Evolutionary conservation across 1,139 yeast genomes (phyloP).

Genomic region (Scheffersomyces lignicola): DNA sequence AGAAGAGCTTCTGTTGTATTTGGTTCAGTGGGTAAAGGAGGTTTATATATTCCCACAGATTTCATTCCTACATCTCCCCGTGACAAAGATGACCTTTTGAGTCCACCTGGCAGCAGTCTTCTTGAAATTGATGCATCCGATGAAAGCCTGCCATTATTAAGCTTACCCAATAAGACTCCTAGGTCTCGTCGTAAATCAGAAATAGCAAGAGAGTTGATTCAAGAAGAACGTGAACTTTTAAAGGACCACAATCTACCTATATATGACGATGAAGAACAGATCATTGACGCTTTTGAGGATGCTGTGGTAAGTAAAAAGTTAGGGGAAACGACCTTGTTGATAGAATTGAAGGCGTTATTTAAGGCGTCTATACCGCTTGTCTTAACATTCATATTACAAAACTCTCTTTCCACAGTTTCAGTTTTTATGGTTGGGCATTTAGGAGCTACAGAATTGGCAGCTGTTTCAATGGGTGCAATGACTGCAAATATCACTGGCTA

Average conservation of each 20-base stretch:
- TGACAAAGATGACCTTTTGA: conserved; percentile 6
- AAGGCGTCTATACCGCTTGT: conserved; percentile 53
- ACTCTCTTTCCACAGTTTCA: conserved; percentile 57
- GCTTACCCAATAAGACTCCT: conserved; percentile 4
- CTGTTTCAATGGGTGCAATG: conserved; percentile 64
- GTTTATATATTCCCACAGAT: conserved; percentile 53
- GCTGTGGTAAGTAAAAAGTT: conserved; percentile 32
- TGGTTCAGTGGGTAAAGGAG: conserved; percentile 56
- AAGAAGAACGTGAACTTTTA: conserved; percentile 39
- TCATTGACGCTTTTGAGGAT: conserved; percentile 36
- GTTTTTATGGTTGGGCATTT: conserved; percentile 61
- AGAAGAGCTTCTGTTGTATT: conserved; percentile 54
- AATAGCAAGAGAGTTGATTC: conserved; percentile 27
- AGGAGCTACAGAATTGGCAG: conserved; percentile 59
- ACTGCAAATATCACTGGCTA: conserved; percentile 60
- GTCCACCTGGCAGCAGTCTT: conserved; percentile 10
- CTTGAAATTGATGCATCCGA: conserved; percentile 16
- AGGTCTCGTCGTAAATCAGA: conserved; percentile 22
- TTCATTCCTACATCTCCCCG: conserved; percentile 24
- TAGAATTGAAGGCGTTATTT: conserved; percentile 43
- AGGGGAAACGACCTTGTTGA: conserved; percentile 22
- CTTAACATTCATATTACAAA: conserved; percentile 53
- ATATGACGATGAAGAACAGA: conserved; percentile 24
- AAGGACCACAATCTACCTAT: conserved; percentile 27
- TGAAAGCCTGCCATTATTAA: conserved; percentile 15